phyloP scores from a whole-genome alignment of 495 filamentous ascomycete genomes.

The Annulohypoxylon stygium region DNA sequence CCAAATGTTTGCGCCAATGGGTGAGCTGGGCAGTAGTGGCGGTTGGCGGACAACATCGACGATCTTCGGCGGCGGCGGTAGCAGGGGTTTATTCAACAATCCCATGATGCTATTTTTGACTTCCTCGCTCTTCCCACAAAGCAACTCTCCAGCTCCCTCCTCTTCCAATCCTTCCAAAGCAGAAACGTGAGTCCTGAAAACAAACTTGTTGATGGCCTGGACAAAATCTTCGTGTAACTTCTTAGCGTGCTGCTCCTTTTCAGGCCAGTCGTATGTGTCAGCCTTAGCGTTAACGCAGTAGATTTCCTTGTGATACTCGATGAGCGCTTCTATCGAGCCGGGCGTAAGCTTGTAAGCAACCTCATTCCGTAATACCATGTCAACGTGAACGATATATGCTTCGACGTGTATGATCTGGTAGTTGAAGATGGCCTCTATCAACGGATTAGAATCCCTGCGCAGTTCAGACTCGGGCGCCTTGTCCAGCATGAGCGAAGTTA shows the following conservation, averaged over 20 bases:
- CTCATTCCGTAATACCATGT: conserved; percentile 98
- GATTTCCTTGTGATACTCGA: conserved; percentile 97
- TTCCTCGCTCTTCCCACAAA: conserved; percentile 92
- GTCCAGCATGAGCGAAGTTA: conserved; percentile 92
- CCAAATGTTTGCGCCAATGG: conserved; percentile 85
- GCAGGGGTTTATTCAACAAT: conserved; percentile 89
- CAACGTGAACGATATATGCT: conserved; percentile 98
- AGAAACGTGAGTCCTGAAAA: conserved; percentile 89
- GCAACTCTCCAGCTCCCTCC: conserved; percentile 93
- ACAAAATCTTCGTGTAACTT: conserved; percentile 98
- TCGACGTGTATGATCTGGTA: conserved; percentile 95
- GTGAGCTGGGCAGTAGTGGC: conserved; percentile 89
- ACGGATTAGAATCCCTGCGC: conserved; percentile 84
- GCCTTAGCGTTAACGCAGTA: conserved; percentile 92
- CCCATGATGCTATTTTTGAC: conserved; percentile 89
- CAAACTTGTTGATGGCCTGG: conserved; percentile 96
- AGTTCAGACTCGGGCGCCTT: conserved; percentile 92
- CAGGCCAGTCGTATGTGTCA: conserved; percentile 93
- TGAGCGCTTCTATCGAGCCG: conserved; percentile 93
- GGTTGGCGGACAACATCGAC: conserved; percentile 91
- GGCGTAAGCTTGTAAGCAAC: conserved; percentile 99
- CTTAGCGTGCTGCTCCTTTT: conserved; percentile 96
- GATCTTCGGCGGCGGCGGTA: conserved; percentile 86
- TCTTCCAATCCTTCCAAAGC: conserved; percentile 97
- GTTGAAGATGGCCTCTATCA: conserved; percentile 93